A percentile compares a stretch with the other conserved stretches of the same genome.
Evolutionary conservation across 139 green algal genomes (phyloP).

Genomic region (Edaphochlamys debaryana): DNA sequence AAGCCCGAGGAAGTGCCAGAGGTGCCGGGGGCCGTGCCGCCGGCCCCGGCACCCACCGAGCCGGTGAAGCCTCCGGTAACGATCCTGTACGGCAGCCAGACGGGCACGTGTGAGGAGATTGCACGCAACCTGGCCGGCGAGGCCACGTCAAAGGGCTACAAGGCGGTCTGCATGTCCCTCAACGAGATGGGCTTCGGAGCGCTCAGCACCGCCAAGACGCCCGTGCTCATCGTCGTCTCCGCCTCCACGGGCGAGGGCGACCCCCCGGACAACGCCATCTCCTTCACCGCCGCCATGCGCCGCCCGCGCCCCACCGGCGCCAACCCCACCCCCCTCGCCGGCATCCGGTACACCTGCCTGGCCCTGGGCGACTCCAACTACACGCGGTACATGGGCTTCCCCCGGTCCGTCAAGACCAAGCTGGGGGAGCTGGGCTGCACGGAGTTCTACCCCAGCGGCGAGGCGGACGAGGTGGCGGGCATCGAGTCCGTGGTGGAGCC

Average conservation of each 20-base stretch:
- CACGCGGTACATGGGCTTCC: constrained; percentile 91
- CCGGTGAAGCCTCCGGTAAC: constrained; percentile 44
- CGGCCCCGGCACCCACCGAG: background rate
- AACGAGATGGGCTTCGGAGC: constrained; percentile 83
- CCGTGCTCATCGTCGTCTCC: constrained; percentile 66
- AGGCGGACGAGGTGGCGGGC: constrained; percentile 96
- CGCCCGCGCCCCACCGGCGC: constrained; percentile 36
- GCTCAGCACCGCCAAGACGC: constrained; percentile 53
- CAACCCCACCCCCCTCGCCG: constrained; percentile 51
- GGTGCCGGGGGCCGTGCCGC: background rate
- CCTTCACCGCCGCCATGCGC: constrained; percentile 74
- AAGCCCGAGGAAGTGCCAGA: background rate
- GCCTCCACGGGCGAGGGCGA: constrained; percentile 87
- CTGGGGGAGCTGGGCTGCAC: constrained; percentile 85
- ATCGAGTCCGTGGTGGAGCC: constrained; percentile 81
- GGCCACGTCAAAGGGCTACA: constrained; percentile 57
- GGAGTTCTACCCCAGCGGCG: constrained; percentile 76
- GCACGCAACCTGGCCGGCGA: constrained; percentile 87
- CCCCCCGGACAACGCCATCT: constrained; percentile 90
- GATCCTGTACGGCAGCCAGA: constrained; percentile 93
- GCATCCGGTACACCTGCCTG: constrained; percentile 86
- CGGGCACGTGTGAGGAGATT: constrained; percentile 92
- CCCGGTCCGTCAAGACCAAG: constrained; percentile 70
- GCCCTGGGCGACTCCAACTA: constrained; percentile 98
- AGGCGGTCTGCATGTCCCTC: constrained; percentile 63